These are phyloP conservation scores for Globisporangium orthogonon DNA, from an alignment of 352 stramenopile genomes.

Conservation along the genomic window DNA sequence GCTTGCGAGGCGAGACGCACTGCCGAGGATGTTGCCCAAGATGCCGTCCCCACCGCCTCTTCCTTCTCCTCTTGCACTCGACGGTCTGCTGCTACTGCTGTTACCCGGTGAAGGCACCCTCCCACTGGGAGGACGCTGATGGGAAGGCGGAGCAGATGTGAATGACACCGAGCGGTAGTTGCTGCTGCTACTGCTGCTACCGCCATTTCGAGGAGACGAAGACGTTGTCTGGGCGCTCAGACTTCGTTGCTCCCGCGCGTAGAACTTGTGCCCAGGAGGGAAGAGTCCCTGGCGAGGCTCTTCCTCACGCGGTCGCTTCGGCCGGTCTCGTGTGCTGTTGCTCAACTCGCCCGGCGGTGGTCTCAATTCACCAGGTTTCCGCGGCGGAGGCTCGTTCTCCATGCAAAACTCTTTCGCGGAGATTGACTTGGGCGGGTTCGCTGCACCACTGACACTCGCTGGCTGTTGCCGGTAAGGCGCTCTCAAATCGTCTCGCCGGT, in stretches of 20 bases:
- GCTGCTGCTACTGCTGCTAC: neutral
- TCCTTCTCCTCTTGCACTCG: neutral
- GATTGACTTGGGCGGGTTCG: constrained; percentile 24
- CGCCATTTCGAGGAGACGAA: constrained; percentile 1
- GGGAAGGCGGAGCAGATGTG: neutral
- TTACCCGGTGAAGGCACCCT: neutral
- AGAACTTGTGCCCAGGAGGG: constrained; percentile 4
- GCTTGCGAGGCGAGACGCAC: constrained; percentile 49
- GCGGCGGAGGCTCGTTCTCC: constrained; percentile 29
- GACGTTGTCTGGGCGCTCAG: neutral
- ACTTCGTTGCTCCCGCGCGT: constrained; percentile 1
- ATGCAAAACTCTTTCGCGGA: constrained; percentile 52
- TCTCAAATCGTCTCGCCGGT: neutral
- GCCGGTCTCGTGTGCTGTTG: neutral
- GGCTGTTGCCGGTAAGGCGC: neutral
- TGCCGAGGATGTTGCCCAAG: constrained; percentile 61
- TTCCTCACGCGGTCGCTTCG: constrained; percentile 12
- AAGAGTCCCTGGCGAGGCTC: neutral
- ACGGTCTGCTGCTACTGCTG: constrained; percentile 13
- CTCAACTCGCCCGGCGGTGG: neutral
- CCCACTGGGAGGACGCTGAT: constrained; percentile 8
- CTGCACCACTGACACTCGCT: neutral
- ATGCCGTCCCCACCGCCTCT: constrained; percentile 20
- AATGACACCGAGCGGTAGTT: constrained; percentile 8
- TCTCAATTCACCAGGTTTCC: neutral